Base-by-base conservation (phyloP, 106 monocot genomes). In the Acorus calamus region DNA sequence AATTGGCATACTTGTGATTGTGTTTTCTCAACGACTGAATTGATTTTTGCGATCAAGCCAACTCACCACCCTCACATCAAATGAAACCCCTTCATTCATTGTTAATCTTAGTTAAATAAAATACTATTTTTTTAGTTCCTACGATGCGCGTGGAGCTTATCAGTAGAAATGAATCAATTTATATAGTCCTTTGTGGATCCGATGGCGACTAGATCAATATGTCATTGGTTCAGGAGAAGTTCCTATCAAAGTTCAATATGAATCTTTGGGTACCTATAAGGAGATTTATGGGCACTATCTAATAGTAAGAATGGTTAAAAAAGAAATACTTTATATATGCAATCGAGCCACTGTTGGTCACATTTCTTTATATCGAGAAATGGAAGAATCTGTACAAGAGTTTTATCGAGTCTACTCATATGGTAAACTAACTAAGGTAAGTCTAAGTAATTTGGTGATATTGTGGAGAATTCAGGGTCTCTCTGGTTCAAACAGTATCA, bases 181-280 rank as follows among this genome's bases (percentile, higher is more conserved):
- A 51, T 49, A 64, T 64, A 51, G 50, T 64, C 64, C 64, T 51
- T 64, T 64, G 64, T 51, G 50, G 50, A 3, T 47, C 4, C 14
- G 14, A 62, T n/a, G n/a, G n/a, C n/a, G n/a, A n/a, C n/a, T n/a
- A n/a, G n/a, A n/a, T n/a, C n/a, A 62, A 46, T 51, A 11, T 56
- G 56, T 49, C 28, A 67, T 67, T 67, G 56, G 67, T 8, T 49
- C 47, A 57, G 48, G 47, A 12, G 67, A 67, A 47, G 56, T 48
- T 67, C 56, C 44, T 47, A 49, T 67, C 7, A 47, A 57, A 67
- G 67, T 67, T 67, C 67, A 57, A 57, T 67, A 42, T 57, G 67
- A 67, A 67, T 67, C 67, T 28, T 14, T 67, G 56, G 5, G 13
- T 67, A 67, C 49, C 14, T 42, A 55, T 13, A n/a, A n/a, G n/a